A percentile compares a stretch with the other conserved stretches of the same genome.
Conservation (phyloP, 2,329 filamentous ascomycete genomes). For the Colletotrichum chrysophilum region DNA sequence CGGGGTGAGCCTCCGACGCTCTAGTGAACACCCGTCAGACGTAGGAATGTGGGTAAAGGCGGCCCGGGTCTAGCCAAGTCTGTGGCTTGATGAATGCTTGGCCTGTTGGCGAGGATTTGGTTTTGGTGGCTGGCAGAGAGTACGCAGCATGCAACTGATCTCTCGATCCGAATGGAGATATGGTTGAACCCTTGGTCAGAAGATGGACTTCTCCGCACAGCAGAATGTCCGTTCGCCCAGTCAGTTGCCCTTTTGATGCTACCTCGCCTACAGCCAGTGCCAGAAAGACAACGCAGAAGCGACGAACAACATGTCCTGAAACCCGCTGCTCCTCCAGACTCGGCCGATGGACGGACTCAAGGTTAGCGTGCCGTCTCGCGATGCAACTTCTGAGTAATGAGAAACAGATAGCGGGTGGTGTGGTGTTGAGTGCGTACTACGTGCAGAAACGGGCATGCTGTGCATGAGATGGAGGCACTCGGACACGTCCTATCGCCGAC, state of each 20-base stretch:
- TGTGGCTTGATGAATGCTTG: background rate
- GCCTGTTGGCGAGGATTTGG: background rate
- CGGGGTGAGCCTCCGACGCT: background rate
- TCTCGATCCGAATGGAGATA: background rate
- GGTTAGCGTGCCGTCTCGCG: background rate
- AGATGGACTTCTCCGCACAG: background rate
- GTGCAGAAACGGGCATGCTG: background rate
- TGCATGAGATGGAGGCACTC: background rate
- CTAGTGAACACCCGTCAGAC: background rate
- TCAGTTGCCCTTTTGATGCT: background rate
- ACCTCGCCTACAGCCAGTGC: background rate
- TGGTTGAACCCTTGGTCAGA: background rate
- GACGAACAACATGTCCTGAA: background rate
- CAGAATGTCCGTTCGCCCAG: background rate
- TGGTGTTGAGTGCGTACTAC: background rate
- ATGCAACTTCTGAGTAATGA: background rate
- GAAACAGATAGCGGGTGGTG: background rate
- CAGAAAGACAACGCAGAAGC: background rate
- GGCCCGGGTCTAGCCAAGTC: background rate
- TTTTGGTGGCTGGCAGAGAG: background rate
- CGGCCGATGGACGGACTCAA: background rate
- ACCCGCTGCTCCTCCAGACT: background rate
- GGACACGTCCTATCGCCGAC: constrained; percentile 2
- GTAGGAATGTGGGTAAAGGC: background rate
- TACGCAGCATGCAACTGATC: background rate